Percentiles rank a stretch among this genome's conserved stretches.
phyloP scores from a whole-genome alignment of 2,329 filamentous ascomycete genomes.

The Echinosphaeria canescens region DNA sequence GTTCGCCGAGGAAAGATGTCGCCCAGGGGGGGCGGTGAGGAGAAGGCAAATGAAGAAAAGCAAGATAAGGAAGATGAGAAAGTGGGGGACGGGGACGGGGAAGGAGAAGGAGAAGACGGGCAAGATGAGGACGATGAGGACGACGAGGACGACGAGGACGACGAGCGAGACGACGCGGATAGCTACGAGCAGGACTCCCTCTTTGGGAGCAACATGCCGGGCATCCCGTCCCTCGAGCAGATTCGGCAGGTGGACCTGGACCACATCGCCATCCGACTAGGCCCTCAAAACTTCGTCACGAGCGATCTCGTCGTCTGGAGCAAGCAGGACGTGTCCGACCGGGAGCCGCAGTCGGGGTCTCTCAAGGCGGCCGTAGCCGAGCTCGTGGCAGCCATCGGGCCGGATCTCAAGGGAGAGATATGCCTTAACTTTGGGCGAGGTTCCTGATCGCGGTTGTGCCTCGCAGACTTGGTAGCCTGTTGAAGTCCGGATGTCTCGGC shows the following conservation, averaged over 20 bases:
- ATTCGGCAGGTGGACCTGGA: slow-evolving; percentile 34
- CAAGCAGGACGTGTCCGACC: slow-evolving; percentile 22
- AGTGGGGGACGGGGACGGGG: not conserved
- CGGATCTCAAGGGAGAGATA: slow-evolving; percentile 30
- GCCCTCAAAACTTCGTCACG: slow-evolving; percentile 16
- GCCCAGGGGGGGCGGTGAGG: too few relatives aligned
- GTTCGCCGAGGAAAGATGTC: too few relatives aligned
- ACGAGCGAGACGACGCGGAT: slow-evolving; percentile 3
- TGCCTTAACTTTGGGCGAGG: slow-evolving; percentile 29
- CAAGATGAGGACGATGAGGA: slow-evolving; percentile 6
- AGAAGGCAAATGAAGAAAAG: too few relatives aligned
- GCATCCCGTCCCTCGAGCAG: slow-evolving; percentile 31
- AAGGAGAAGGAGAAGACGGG: too few relatives aligned
- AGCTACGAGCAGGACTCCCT: slow-evolving; percentile 15
- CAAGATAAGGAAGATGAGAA: slow-evolving; percentile 11
- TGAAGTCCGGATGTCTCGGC: not conserved
- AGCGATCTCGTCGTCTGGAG: slow-evolving; percentile 39
- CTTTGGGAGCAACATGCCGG: slow-evolving; percentile 43
- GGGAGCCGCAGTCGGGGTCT: slow-evolving; percentile 20
- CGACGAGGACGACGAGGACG: slow-evolving; percentile 7
- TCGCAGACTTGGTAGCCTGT: not conserved
- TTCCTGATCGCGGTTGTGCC: not conserved
- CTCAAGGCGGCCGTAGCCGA: slow-evolving; percentile 45
- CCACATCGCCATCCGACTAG: slow-evolving; percentile 29
- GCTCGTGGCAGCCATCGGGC: slow-evolving; percentile 41